These are phyloP conservation scores for Trametes polyzona DNA, from an alignment of 1,284 basidiomycete species.

Conservation along the genomic window DNA sequence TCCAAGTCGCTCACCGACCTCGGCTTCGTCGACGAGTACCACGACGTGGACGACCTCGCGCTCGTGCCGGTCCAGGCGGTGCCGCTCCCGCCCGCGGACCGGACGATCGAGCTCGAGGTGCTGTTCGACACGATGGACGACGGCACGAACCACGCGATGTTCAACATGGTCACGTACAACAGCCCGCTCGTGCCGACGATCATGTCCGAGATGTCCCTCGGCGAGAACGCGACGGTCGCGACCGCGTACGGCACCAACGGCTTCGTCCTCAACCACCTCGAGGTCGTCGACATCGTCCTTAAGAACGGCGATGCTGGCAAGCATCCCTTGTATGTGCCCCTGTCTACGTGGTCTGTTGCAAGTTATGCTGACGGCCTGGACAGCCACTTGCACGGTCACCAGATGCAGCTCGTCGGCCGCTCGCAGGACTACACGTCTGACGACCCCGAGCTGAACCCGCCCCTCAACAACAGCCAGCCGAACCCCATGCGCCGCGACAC, in stretches of 20 bases:
- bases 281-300: slow-evolving; percentile 81
- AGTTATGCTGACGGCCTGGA: background rate
- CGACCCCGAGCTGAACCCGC: slow-evolving; percentile 83
- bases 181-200: slow-evolving; percentile 72
- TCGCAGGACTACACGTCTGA: slow-evolving; percentile 75
- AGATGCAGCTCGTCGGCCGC: slow-evolving; percentile 78
- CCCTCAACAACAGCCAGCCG: slow-evolving; percentile 69
- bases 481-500: slow-evolving; percentile 91
- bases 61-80: slow-evolving; percentile 59
- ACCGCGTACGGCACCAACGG: slow-evolving; percentile 82
- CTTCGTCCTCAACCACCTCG: slow-evolving; percentile 74
- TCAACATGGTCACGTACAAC: slow-evolving; percentile 77
- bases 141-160: slow-evolving; percentile 78
- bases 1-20: slow-evolving; percentile 53
- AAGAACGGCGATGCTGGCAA: slow-evolving; percentile 79
- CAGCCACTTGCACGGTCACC: slow-evolving; percentile 85
- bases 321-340: slow-evolving; percentile 75
- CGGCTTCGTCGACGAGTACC: slow-evolving; percentile 55
- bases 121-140: slow-evolving; percentile 76
- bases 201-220: slow-evolving; percentile 78
- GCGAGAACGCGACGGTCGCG: slow-evolving; percentile 66
- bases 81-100: slow-evolving; percentile 47
- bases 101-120: slow-evolving; percentile 60
- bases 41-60: slow-evolving; percentile 61
- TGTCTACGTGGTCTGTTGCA: background rate